A percentile compares a stretch with the other conserved stretches of the same genome.
Conservation (phyloP, 1,284 basidiomycete genomes). For the Cerrena zonata region DNA sequence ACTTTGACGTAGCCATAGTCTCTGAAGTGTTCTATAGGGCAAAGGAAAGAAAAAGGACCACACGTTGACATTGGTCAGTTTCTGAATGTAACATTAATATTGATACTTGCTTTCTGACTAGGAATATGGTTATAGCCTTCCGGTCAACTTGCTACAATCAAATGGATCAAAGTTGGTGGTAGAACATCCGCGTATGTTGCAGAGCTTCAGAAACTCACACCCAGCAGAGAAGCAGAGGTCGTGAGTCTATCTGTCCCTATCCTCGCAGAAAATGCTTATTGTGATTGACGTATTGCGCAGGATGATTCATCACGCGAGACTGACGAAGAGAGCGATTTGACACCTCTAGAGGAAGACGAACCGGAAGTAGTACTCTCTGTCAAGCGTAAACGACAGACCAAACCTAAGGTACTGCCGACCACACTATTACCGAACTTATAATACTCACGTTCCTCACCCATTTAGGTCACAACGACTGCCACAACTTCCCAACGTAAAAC, state of each 20-base stretch:
- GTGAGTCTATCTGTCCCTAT: background rate
- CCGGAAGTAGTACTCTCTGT: background rate
- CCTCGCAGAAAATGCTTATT: background rate
- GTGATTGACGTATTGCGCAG: background rate
- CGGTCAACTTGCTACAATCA: constrained; percentile 67
- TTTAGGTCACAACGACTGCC: background rate
- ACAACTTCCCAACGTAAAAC: background rate
- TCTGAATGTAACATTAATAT: no score
- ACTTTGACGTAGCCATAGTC: constrained; percentile 2
- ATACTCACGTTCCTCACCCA: background rate
- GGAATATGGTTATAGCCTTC: constrained; percentile 58
- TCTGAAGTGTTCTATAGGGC: constrained; percentile 37
- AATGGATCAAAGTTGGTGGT: constrained; percentile 76
- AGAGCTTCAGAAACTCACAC: constrained; percentile 58
- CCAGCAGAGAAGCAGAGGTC: background rate
- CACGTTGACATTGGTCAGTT: constrained; percentile 48
- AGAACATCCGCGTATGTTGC: constrained; percentile 72
- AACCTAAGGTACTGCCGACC: background rate
- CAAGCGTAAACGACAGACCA: background rate
- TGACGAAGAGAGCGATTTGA: constrained; percentile 29
- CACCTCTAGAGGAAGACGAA: constrained; percentile 25
- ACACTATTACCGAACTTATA: background rate
- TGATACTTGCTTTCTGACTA: constrained; percentile 7
- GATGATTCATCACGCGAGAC: background rate
- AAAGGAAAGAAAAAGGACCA: constrained; percentile 64